Conservation (phyloP, 2,329 filamentous ascomycete species). For the Didymella pomorum region DNA sequence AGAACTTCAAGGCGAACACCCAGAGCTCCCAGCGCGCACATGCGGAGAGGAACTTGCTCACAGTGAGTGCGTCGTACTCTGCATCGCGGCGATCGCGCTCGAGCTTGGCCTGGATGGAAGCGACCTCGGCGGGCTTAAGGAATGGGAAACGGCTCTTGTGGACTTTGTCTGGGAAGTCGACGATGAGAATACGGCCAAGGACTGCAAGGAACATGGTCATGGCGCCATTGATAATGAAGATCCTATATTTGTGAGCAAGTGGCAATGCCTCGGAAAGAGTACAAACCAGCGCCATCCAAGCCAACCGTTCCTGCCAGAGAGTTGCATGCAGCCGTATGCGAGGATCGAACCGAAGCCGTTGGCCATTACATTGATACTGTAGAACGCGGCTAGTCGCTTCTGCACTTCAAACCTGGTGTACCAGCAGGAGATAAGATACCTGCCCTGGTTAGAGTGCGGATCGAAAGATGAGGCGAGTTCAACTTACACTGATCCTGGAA, state of each 20-base stretch:
- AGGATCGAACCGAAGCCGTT: slow-evolving; percentile 63
- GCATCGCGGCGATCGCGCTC: slow-evolving; percentile 28
- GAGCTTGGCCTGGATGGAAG: slow-evolving; percentile 28
- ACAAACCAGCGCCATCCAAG: slow-evolving; percentile 26
- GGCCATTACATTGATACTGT: slow-evolving; percentile 60
- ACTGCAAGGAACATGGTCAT: slow-evolving; percentile 36
- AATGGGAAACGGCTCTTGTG: slow-evolving; percentile 27
- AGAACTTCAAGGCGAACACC: slow-evolving; percentile 15
- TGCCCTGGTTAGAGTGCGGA: not conserved
- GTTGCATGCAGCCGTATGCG: slow-evolving; percentile 51
- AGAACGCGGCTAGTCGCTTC: slow-evolving; percentile 58
- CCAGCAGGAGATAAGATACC: slow-evolving; percentile 31
- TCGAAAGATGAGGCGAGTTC: not conserved
- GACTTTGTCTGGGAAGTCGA: slow-evolving; percentile 45
- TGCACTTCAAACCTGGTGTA: slow-evolving; percentile 63
- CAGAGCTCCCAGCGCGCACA: slow-evolving; percentile 29
- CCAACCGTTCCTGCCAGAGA: slow-evolving; percentile 23
- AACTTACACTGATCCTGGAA: not conserved
- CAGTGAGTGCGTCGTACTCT: slow-evolving; percentile 28
- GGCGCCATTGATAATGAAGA: not conserved
- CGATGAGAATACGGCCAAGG: slow-evolving; percentile 36
- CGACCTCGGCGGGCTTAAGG: slow-evolving; percentile 26
- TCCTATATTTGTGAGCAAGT: not conserved
- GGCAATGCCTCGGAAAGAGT: not conserved
- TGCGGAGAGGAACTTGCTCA: slow-evolving; percentile 23